phyloP scores from a whole-genome alignment of 371 early-diverging fungal genomes.

The Circinella minor region DNA sequence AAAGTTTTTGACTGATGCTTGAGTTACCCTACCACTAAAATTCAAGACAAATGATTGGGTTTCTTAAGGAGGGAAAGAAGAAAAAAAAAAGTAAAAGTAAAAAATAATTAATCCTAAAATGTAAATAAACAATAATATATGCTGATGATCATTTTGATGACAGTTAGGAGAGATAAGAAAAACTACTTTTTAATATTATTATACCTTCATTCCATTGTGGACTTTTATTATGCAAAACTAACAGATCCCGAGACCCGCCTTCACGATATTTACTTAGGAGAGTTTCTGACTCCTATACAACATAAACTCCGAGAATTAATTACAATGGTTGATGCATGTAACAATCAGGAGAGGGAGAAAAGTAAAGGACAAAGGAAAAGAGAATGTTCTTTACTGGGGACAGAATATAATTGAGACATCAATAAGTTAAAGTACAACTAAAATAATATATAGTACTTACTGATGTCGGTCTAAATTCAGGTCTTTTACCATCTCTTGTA shows the following conservation, averaged over 20 bases:
- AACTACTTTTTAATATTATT: not conserved
- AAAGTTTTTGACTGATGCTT: conserved; percentile 97
- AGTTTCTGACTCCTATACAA: conserved; percentile 64
- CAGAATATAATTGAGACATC: too few relatives aligned
- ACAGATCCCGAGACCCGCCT: conserved; percentile 62
- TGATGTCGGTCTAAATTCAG: conserved; percentile 60
- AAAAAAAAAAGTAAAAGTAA: not conserved
- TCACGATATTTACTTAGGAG: conserved; percentile 65
- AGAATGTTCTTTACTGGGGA: too few relatives aligned
- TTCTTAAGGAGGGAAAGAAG: conserved; percentile 42
- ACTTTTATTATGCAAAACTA: conserved; percentile 85
- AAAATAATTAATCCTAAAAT: too few relatives aligned
- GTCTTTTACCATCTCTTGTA: conserved; percentile 67
- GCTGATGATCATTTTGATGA: not conserved
- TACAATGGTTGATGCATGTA: not conserved
- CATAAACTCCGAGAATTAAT: not conserved
- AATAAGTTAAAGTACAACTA: not conserved
- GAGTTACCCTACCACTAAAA: conserved; percentile 92
- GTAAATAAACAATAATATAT: too few relatives aligned
- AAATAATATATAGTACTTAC: conserved; percentile 27
- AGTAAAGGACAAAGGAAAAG: too few relatives aligned
- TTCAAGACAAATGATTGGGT: conserved; percentile 95
- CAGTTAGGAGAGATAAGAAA: not conserved
- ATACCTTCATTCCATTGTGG: conserved; percentile 94
- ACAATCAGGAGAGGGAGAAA: not conserved